These are phyloP conservation scores for Zelonia costaricensis DNA, from an alignment of 208 protist genomes.

Conservation along the genomic window DNA sequence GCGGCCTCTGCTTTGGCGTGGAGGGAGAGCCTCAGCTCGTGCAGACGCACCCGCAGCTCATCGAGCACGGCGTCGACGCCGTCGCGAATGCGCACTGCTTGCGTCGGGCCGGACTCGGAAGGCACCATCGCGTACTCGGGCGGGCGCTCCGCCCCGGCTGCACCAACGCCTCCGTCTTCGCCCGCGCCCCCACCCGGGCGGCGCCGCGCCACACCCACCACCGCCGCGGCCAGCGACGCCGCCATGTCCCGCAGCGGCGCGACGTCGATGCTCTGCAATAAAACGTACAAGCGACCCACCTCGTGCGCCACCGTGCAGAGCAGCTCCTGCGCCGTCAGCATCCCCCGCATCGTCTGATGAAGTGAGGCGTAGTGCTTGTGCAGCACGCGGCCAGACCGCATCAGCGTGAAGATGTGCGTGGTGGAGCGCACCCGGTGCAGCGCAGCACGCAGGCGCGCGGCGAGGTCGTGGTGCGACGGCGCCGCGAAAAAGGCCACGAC, in stretches of 20 bases:
- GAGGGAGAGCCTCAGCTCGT: conserved; percentile 27
- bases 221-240: conserved; percentile 16
- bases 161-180: neutral
- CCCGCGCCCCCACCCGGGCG: neutral
- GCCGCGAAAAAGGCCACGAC: conserved; percentile 68
- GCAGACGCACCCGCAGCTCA: conserved; percentile 31
- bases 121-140: neutral
- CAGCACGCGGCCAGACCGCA: conserved; percentile 58
- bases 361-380: conserved; percentile 66
- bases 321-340: conserved; percentile 43
- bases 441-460: conserved; percentile 47
- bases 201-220: conserved; percentile 11
- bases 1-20: conserved; percentile 27
- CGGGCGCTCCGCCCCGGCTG: neutral
- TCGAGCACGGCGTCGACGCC: conserved; percentile 40
- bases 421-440: conserved; percentile 52
- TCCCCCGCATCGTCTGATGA: conserved; percentile 41
- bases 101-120: neutral
- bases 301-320: conserved; percentile 50
- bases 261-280: conserved; percentile 37
- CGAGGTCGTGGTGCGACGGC: conserved; percentile 42
- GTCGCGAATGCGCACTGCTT: conserved; percentile 15
- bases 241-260: conserved; percentile 37
- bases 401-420: conserved; percentile 65
- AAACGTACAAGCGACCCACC: conserved; percentile 34